Evolutionary conservation across 768 basidiomycete genomes (phyloP).

Genomic region (Antrodiella citrinella): DNA sequence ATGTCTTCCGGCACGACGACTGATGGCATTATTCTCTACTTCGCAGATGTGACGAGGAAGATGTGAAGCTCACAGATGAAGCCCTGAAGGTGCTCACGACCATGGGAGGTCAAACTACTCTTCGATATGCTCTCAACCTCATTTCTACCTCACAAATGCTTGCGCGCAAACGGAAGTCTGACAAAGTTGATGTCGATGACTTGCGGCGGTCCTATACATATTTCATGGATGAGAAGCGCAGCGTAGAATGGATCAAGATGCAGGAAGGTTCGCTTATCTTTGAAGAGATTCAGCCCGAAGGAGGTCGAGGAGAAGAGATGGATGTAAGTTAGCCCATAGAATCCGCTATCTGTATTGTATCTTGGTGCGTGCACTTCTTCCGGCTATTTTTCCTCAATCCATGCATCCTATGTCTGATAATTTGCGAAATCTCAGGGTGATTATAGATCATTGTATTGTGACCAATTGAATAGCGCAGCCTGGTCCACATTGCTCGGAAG

Average conservation of each 20-base stretch:
- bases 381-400: neutral
- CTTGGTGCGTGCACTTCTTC: conserved; percentile 2
- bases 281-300: conserved; percentile 48
- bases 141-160: conserved; percentile 89
- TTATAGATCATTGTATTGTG: neutral
- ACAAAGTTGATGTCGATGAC: conserved; percentile 79
- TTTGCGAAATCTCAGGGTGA: neutral
- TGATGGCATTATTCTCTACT: too few relatives aligned
- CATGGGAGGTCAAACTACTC: conserved; percentile 84
- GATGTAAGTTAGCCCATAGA: conserved; percentile 22
- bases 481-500: too few relatives aligned
- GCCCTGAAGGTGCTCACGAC: conserved; percentile 76
- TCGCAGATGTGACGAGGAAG: conserved; percentile 85
- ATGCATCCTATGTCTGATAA: neutral
- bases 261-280: conserved; percentile 70
- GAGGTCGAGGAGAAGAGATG: conserved; percentile 25
- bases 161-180: conserved; percentile 74
- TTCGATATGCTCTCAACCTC: conserved; percentile 86
- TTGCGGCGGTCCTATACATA: conserved; percentile 77
- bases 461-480: neutral
- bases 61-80: conserved; percentile 70
- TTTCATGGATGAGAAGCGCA: conserved; percentile 91
- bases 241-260: conserved; percentile 86
- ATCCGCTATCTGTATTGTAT: conserved; percentile 4
- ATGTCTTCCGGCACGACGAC: too few relatives aligned